Evolutionary conservation across 1,284 basidiomycete genomes (phyloP), one percentile per base, ranked within the genome.

Genomic region (Rugosomyces carneus): DNA sequence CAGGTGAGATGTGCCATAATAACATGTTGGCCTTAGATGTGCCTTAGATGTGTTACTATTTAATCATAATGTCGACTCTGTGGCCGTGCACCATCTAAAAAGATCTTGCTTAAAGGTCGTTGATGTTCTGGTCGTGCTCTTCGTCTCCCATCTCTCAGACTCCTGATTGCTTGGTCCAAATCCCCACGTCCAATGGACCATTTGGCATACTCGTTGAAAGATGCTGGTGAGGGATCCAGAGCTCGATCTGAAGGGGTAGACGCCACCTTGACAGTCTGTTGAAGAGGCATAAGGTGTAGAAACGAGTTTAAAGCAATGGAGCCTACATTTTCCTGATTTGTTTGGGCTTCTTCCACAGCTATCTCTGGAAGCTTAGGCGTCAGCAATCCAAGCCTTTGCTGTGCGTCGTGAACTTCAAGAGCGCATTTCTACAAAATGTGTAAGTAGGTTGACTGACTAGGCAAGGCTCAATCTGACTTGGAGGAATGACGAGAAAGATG

Each of bases 141-240:
- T 47, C 80, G 68, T 49, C 76, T 76, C 11, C 83, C 85, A 23
- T 80, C 75, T 27, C 83, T 80, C 68, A 93, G 78, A 49, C 83
- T 90, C 27, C 85, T 79, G 42, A 93, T 85, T 6, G 86, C 87
- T 56, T 86, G 78, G 55, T 93, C 89, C 32, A 93, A 65, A 47
- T 86, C 84, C 9, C 89, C 89, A 31, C 84, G 76, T 13, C 81
- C 80, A 48, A 87, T 60, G 1, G 86, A 83, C 10, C 71, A 70
- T 31, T 63, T 59, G 16, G 69, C 65, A 40, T 66, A 66, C 15
- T 70, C 68, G 55, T 71, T 66, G 21, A 72, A 71, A 53, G 60
- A 24, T 38, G 45, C 36, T 15, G 47, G 45, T 42, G 68, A 64
- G 1, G 62, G 60, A 37, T 51, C 53, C 35, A 54, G 58, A 40